Evolutionary conservation across 176 grass and related monocot genomes (phyloP), one percentile per base, ranked within the genome.

Genomic region (Alloteropsis semialata): DNA sequence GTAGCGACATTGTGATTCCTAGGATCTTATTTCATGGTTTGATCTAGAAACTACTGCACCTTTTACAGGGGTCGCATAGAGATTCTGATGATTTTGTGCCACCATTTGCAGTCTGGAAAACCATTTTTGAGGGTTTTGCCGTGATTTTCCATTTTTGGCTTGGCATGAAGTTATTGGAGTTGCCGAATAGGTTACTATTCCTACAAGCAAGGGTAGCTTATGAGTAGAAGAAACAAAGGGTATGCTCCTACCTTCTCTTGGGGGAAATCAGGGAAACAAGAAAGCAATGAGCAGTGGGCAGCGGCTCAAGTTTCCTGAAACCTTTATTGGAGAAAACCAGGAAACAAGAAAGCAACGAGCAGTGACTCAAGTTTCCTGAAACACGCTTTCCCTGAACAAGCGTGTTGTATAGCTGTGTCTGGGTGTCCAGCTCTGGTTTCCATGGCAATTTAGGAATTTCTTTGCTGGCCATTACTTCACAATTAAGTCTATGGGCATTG

Each of bases 201-300:
- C 79, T 86, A 56, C 74, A 86, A 90, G 65, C 48, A 66, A 80
- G 32, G 83, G 70, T 21, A 78, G n/a, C 66, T 64, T 83, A 63
- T 71, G 65, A 30, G 37, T 16, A n/a, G 57, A 86, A 36, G 56
- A 86, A 77, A 65, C 44, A 39, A 36, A 46, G 45, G 56, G 70
- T 72, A 70, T 77, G 29, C 72, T 71, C 55, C 58, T 33, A 8
- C 63, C 80, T 73, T 83, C 56, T 54, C 57, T 49, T 65, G 29
- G 72, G 25, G 83, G 54, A 75, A 42, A 75, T 51, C 24, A 65
- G 21, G 21, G 50, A 65, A 67, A 79, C 29, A 71, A 43, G 53
- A 58, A 82, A 87, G 16, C 38, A 48, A 10, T 69, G 27, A 16
- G 16, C 33, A 55, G 5, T 44, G 10, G 42, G 16, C 33, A 55